These are phyloP conservation scores for Leccinum subgranulosum DNA, from an alignment of 768 basidiomycete species.

Conservation along the genomic window DNA sequence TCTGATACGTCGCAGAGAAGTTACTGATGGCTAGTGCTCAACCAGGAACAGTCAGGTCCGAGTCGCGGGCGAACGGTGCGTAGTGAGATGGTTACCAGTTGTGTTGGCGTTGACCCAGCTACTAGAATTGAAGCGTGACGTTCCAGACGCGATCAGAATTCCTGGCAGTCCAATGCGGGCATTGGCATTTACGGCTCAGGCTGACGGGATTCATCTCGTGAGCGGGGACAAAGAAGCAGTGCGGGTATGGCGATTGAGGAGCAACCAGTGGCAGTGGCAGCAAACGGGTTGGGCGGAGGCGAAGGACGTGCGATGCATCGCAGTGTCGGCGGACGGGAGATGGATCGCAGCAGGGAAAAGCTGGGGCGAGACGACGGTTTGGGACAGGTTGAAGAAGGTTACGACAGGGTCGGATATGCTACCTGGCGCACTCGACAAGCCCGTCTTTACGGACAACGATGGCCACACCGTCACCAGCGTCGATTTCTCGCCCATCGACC, in stretches of 20 bases:
- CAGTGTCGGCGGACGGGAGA: slow-evolving; percentile 2
- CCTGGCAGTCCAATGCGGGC: slow-evolving; percentile 3
- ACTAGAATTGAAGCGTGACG: not conserved
- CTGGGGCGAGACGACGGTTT: slow-evolving; percentile 10
- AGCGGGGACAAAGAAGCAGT: slow-evolving; percentile 11
- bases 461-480: slow-evolving; percentile 7
- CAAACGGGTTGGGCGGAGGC: not conserved
- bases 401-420: not conserved
- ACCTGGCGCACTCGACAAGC: not conserved
- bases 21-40: not conserved
- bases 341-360: slow-evolving; percentile 11
- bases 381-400: not conserved
- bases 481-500: slow-evolving; percentile 11
- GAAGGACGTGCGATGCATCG: slow-evolving; percentile 7
- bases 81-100: not conserved
- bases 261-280: not conserved
- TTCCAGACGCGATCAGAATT: not conserved
- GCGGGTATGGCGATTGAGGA: slow-evolving; percentile 3
- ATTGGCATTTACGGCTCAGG: not conserved
- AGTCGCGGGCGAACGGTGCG: slow-evolving; percentile 1
- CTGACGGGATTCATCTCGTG: slow-evolving; percentile 4
- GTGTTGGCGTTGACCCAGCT: not conserved
- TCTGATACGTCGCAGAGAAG: not conserved
- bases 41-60: not conserved
- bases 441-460: slow-evolving; percentile 2